A percentile compares a stretch with the other conserved stretches of the same genome.
Evolutionary conservation across 345 rosid species (phyloP).

Genomic region (Draba incana): DNA sequence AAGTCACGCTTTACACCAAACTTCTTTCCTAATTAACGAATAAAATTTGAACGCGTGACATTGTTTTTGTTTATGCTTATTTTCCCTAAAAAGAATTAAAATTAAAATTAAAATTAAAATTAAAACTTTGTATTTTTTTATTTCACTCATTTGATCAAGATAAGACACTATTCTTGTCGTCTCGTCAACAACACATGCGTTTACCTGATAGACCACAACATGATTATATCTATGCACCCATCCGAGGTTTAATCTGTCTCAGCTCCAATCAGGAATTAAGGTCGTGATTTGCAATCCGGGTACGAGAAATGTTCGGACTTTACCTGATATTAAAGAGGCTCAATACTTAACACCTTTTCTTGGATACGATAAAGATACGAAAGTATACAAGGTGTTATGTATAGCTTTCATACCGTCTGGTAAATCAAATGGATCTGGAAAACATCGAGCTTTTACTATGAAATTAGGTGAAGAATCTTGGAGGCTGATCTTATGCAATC

Average conservation of each 20-base stretch:
- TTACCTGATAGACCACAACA: too few relatives aligned
- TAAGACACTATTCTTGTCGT: too few relatives aligned
- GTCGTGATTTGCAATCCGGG: neutral
- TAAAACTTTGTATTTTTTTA: too few relatives aligned
- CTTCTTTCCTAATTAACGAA: too few relatives aligned
- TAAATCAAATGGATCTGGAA: neutral
- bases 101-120: too few relatives aligned
- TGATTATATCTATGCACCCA: too few relatives aligned
- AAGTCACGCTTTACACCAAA: too few relatives aligned
- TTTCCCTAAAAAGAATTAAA: too few relatives aligned
- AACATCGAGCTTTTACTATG: neutral
- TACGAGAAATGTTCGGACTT: neutral
- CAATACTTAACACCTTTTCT: neutral
- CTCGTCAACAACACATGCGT: too few relatives aligned
- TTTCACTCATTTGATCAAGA: too few relatives aligned
- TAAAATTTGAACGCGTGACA: too few relatives aligned
- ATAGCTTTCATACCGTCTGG: neutral
- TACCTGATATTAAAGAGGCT: neutral
- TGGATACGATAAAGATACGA: neutral
- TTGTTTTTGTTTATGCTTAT: too few relatives aligned
- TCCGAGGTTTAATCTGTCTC: neutral
- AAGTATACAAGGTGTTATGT: constrained; percentile 13
- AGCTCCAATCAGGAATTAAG: neutral
- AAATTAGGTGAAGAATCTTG: neutral
- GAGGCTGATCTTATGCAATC: neutral